These are phyloP conservation scores for Porcisia deanei DNA, from an alignment of 208 protist species.

Conservation along the genomic window DNA sequence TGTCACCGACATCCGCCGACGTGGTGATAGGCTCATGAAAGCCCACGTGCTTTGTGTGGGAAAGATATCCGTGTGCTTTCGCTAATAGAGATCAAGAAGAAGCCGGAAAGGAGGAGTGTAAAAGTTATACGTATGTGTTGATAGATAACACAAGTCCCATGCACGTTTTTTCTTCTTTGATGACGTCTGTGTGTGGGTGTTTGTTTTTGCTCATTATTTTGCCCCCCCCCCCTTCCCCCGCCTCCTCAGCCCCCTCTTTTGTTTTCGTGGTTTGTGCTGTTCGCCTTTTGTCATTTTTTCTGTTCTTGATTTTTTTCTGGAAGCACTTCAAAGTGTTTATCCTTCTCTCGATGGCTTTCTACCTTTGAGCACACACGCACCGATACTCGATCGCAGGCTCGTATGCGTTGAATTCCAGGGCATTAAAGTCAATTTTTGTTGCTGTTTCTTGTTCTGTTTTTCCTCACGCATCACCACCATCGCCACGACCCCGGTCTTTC, in stretches of 20 bases:
- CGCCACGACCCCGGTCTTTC: background rate
- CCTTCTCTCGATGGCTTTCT: background rate
- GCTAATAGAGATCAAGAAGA: background rate
- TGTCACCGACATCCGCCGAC: too few species aligned
- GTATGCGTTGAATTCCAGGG: background rate
- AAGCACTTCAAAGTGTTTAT: background rate
- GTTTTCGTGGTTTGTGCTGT: background rate
- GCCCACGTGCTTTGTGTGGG: background rate
- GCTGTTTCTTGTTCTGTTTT: background rate
- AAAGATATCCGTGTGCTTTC: background rate
- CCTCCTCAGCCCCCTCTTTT: background rate
- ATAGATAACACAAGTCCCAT: background rate
- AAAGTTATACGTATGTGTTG: background rate
- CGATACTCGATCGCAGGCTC: background rate
- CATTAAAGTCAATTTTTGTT: background rate
- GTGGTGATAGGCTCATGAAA: too few species aligned
- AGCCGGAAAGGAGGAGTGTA: background rate
- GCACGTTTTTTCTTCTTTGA: background rate
- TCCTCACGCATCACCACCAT: background rate
- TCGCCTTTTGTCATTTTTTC: background rate
- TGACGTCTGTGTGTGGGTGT: background rate
- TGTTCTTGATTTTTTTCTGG: background rate
- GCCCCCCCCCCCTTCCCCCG: background rate
- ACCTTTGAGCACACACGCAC: background rate
- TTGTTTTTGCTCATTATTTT: background rate